phyloP scores from a whole-genome alignment of 345 rosid species.

The Sisymbrium altissimum region DNA sequence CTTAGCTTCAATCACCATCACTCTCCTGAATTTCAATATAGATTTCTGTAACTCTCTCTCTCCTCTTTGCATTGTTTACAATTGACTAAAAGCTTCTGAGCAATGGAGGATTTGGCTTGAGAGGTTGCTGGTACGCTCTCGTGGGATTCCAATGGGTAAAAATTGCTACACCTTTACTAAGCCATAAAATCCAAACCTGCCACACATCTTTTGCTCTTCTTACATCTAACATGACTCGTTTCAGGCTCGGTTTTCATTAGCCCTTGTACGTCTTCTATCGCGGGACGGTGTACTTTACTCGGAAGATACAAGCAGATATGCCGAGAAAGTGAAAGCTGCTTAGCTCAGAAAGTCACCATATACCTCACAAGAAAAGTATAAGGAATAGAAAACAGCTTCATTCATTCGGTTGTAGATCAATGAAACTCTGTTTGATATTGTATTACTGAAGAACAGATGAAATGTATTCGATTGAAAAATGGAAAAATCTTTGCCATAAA shows the following conservation, averaged over 20 bases:
- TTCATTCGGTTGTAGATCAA: constrained; percentile 25
- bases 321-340: constrained; percentile 47
- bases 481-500: neutral
- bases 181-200: neutral
- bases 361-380: neutral
- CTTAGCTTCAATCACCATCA: neutral
- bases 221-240: constrained; percentile 6
- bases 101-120: constrained; percentile 59
- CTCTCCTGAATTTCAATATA: neutral
- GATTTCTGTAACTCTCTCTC: neutral
- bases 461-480: neutral
- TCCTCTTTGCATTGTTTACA: neutral
- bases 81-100: constrained; percentile 45
- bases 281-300: constrained; percentile 51
- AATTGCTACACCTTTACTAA: neutral
- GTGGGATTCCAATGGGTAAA: constrained; percentile 83
- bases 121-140: constrained; percentile 68
- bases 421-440: neutral
- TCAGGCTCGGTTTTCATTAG: constrained; percentile 61
- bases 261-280: constrained; percentile 59
- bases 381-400: neutral
- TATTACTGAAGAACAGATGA: neutral
- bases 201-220: constrained; percentile 10
- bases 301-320: constrained; percentile 36
- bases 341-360: constrained; percentile 24